phyloP scores from a whole-genome alignment of 768 basidiomycete genomes.

The Hirschioporus abietinus region DNA sequence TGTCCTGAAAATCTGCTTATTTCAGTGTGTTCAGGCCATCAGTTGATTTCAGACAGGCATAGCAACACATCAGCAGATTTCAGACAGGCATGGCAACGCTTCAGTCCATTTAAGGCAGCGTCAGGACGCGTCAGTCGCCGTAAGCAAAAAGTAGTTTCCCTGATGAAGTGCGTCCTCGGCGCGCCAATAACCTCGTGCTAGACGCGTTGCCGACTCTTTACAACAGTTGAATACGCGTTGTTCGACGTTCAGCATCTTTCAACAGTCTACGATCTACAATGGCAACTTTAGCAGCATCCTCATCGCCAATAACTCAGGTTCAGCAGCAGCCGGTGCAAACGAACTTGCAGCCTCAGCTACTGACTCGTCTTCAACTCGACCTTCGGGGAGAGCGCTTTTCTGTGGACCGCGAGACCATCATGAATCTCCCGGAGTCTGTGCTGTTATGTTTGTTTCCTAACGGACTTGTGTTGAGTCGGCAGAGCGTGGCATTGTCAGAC shows the following conservation, averaged over 20 bases:
- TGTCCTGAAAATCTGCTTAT: too few species aligned
- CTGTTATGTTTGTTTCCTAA: conserved; percentile 96
- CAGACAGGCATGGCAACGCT: too few species aligned
- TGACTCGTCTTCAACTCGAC: conserved; percentile 87
- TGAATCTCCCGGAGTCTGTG: conserved; percentile 97
- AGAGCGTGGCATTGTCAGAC: conserved; percentile 70
- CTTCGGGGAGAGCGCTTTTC: conserved; percentile 87
- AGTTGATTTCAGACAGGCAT: too few species aligned
- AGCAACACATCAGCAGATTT: too few species aligned
- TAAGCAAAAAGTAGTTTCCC: too few species aligned
- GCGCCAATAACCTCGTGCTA: not conserved
- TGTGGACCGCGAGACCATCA: conserved; percentile 95
- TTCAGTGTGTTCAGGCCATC: too few species aligned
- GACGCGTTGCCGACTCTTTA: not conserved
- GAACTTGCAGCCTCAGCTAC: conserved; percentile 78
- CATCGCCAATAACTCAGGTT: conserved; percentile 52
- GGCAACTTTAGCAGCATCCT: conserved; percentile 38
- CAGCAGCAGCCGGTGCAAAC: conserved; percentile 58
- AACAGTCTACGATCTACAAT: conserved; percentile 23
- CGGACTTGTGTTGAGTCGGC: conserved; percentile 87
- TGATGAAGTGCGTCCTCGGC: too few species aligned
- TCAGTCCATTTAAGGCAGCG: too few species aligned
- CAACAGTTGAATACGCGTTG: not conserved
- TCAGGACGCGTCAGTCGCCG: too few species aligned
- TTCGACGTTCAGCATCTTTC: conserved; percentile 3